Evolutionary conservation across 768 basidiomycete genomes (phyloP), one percentile per base, ranked within the genome.

Genomic region (Neoboletus subvelutipes): DNA sequence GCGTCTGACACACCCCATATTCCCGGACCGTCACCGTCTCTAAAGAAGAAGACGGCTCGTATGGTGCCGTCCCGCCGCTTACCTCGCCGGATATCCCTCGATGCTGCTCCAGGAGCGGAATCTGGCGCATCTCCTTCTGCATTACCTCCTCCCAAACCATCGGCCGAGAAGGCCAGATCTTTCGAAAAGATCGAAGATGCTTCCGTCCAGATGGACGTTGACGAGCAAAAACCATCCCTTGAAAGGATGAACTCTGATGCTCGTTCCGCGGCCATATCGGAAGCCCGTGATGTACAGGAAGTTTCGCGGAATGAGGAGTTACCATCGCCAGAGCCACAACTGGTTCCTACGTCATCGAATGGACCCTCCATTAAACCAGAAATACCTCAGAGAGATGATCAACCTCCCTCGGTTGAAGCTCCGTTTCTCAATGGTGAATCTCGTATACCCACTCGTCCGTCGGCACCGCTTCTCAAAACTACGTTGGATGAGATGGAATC

Each of bases 11-110:
- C 22, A 18, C 12, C 50, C 9, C 45, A 59, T 29, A 29, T 47
- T 46, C 31, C 26, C 3, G 6, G 7, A 9, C 28, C 1, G 39
- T 54, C 63, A 10, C 52, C 52, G 4, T 29, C 55, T 10, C 39
- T 22, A 28, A 69, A 28, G 45, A 63, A 51, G 49, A 70, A 66
- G 55, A 59, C 67, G 10, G 66, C 66, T 36, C 67, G 67, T 33
- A 69, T 69, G 47, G 63, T 69, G 9, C 67, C 67, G 1, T 57
- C 58, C 10, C 59, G 67, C 22, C 67, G 58, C 33, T 37, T 63
- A 31, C 67, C 68, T 31, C 68, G 64, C 11, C 59, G 64, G 8
- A 36, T 66, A 34, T 2, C 63, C 22, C 11, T 39, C 13, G 47
- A 50, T 41, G 28, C 5, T n/a, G 1, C 50, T n/a, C 55, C 40